Base-by-base conservation (phyloP, 805 yeast species). In the Yarrowia divulgata region DNA sequence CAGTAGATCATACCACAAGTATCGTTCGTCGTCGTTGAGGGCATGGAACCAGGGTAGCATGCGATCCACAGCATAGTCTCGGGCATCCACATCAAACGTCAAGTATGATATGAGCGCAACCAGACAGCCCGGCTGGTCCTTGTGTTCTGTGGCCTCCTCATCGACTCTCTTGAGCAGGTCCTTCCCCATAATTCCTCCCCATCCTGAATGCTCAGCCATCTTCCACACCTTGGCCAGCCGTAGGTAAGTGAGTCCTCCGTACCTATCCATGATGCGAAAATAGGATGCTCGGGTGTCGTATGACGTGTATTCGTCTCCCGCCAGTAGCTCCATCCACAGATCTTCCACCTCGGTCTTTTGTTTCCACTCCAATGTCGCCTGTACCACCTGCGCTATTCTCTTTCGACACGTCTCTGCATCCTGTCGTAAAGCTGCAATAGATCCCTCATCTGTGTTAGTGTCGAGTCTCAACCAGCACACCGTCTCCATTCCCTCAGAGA, bases 151-250 rank as follows among this genome's bases (percentile, higher is more conserved):
- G 18, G 50, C 50, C 42, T 60, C 66, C 42, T 60, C 66, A 8
- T 60, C 66, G 3, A 60, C 66, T 45, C 66, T 5, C 23, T 43
- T 32, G 34, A 60, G 52, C 9, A 60, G n/a, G 45, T 45, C 52
- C 4, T 34, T 34, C 3, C 34, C 45, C 66, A 60, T 32, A 9
- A 60, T 23, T 18, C 66, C 52, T 42, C 66, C 66, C 66, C 66
- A 60, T 8, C 66, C 66, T 8, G 46, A 16, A 60, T 60, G 66
- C 34, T 60, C 66, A 1, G 52, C 66, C 66, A 60, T 60, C 42
- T 60, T 60, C 66, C 66, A 60, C n/a, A 60, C 66, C 40, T 60
- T 60, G 42, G 66, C 66, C 40, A 60, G 23, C 18, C 66, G 52
- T 2, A 60, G 32, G n/a, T 43, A 60, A 9, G 66, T 45, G 18